These are phyloP conservation scores for Mucor circinelloides DNA, from an alignment of 371 early-diverging fungal species.

Conservation along the genomic window DNA sequence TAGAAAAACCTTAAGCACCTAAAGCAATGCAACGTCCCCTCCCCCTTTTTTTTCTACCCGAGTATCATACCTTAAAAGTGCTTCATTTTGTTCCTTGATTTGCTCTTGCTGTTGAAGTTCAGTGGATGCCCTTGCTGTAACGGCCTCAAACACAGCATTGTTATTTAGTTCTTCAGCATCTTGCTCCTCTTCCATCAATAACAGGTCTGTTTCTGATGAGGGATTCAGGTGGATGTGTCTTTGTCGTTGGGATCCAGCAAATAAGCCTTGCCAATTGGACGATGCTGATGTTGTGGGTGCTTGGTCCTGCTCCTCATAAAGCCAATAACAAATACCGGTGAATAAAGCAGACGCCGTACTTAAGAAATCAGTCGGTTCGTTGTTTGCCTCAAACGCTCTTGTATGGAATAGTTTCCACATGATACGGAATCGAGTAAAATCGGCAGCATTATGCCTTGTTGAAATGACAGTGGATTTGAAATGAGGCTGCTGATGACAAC, in stretches of 20 bases:
- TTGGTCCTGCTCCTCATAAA: conserved; percentile 16
- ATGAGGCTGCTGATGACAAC: conserved; percentile 2
- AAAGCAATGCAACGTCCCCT: not conserved
- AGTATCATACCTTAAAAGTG: not conserved
- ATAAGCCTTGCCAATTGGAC: conserved; percentile 8
- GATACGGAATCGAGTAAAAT: conserved; percentile 31
- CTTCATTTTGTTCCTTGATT: conserved; percentile 1
- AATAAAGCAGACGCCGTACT: not conserved
- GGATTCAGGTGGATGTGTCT: not conserved
- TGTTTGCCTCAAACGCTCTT: conserved; percentile 1
- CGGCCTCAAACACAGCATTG: conserved; percentile 33
- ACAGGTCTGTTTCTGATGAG: conserved; percentile 3
- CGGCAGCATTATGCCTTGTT: conserved; percentile 32
- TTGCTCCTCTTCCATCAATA: conserved; percentile 32
- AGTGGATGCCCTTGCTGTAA: conserved; percentile 23
- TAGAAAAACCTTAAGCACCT: not conserved
- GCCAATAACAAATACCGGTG: conserved; percentile 21
- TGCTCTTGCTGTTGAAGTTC: not conserved
- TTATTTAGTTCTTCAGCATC: conserved; percentile 40
- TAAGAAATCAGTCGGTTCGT: conserved; percentile 11
- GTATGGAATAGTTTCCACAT: conserved; percentile 18
- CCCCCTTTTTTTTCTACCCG: not conserved
- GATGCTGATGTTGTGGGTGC: not conserved
- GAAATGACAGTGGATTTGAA: conserved; percentile 10
- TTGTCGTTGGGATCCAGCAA: conserved; percentile 9